A percentile compares a stretch with the other conserved stretches of the same genome.
Evolutionary conservation across 179 eudicot genomes (phyloP).

Genomic region (Silene noctiflora): DNA sequence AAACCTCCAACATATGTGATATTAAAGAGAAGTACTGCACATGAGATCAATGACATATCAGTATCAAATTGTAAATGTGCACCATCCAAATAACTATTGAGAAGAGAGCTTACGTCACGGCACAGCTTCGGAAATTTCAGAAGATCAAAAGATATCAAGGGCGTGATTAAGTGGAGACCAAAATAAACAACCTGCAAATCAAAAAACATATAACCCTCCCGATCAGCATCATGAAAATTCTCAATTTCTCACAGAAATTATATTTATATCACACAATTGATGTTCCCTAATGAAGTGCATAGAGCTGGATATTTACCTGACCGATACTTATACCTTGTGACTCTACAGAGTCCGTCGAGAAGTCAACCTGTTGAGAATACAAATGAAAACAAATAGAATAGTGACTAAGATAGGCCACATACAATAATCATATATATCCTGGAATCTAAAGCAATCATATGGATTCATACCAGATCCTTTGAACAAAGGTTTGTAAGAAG

Average conservation of each 20-base stretch:
- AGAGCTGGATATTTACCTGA: conserved; percentile 44
- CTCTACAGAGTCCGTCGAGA: conserved; percentile 70
- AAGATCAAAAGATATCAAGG: conserved; percentile 73
- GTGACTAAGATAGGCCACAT: conserved; percentile 5
- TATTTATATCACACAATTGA: neutral
- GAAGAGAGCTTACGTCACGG: conserved; percentile 58
- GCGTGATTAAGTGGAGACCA: conserved; percentile 93
- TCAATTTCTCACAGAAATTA: neutral
- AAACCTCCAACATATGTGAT: conserved; percentile 95
- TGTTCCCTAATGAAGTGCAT: neutral
- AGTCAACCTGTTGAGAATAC: conserved; percentile 58
- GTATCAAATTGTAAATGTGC: neutral
- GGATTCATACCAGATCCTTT: conserved; percentile 73
- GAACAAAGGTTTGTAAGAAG: conserved; percentile 80
- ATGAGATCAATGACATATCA: conserved; percentile 17
- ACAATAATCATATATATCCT: conserved; percentile 5
- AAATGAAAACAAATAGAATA: neutral
- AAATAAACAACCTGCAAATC: conserved; percentile 73
- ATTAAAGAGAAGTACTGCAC: conserved; percentile 81
- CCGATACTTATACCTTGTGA: conserved; percentile 68
- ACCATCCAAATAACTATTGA: conserved; percentile 13
- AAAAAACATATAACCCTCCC: conserved; percentile 15
- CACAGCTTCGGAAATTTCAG: conserved; percentile 94
- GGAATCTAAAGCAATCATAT: conserved; percentile 6
- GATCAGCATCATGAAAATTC: conserved; percentile 2